Evolutionary conservation across 1,284 basidiomycete species (phyloP), one percentile per base, ranked within the genome.

Genomic region (Trichosporon coremiiforme): DNA sequence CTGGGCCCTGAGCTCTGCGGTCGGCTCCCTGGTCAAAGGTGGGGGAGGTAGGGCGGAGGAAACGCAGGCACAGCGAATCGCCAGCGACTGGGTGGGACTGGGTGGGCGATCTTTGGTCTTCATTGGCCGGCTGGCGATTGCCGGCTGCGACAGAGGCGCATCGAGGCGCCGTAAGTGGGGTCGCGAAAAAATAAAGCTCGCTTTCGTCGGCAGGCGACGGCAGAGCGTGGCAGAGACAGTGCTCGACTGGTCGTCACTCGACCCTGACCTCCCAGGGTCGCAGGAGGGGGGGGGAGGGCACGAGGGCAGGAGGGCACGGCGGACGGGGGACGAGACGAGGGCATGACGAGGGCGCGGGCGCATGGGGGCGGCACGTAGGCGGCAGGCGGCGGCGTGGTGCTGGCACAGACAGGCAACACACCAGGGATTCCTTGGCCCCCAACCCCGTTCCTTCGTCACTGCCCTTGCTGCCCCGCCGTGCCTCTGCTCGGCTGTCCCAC

Each of bases 101-200:
- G 15, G 29, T 6, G 57, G 57, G 17, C 57, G 57, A 62, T 62
- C 57, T 17, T 62, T 33, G 29, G 29, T 31, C 57, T 10, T 15
- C 57, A 31, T 62, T 33, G 29, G 29, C 57, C 57, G 29, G 31
- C 29, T 35, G 57, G 31, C 31, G 57, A 62, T 22, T 31, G 29
- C 57, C 29, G 57, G 57, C 57, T 33, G 29, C 6, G 31, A 62
- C 50, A 38, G 36, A 38, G 36, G 36, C 36, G 36, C 36, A 38
- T 47, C 45, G 22, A 20, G n/a, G 50, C 50, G 20, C 20, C 6
- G 20, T 62, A 33, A 62, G 57, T 62, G 57, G 57, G 57, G 57
- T 33, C 31, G 57, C 57, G 57, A 62, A 62, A 62, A 62, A 62
- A 35, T 33, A 62, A 33, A n/a, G 57, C 31, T 33, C 57, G 57